Conservation (phyloP, 2,329 filamentous ascomycete genomes). For the Fusarium mundagurra region DNA sequence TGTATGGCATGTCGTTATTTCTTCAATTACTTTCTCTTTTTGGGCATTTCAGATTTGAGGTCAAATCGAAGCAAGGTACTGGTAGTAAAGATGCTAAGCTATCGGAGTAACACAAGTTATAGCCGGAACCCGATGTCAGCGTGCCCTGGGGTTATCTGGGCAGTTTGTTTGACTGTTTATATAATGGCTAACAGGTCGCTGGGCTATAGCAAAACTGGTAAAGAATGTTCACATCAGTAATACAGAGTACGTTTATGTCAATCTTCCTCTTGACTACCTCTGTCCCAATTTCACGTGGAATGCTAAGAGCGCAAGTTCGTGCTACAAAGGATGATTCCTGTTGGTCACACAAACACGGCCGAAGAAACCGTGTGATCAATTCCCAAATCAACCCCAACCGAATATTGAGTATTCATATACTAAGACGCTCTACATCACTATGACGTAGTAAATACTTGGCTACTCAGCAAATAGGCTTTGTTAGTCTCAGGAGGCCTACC, state of each 20-base stretch:
- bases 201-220: neutral
- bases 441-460: accelerated
- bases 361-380: accelerated
- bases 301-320: accelerated
- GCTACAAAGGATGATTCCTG: accelerated
- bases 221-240: neutral
- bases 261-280: accelerated
- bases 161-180: neutral
- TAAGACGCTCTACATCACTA: accelerated
- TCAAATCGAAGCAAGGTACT: neutral
- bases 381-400: accelerated
- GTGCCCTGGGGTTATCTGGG: accelerated
- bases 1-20: neutral
- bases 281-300: accelerated
- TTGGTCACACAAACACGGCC: accelerated
- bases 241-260: neutral
- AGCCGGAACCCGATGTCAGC: accelerated
- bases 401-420: accelerated
- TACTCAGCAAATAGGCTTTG: neutral
- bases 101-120: neutral
- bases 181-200: neutral
- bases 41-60: accelerated
- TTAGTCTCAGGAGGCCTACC: neutral
- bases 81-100: neutral
- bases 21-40: accelerated